Base-by-base conservation (phyloP, 441 rosid genomes). In the Macaranga tanarius region DNA sequence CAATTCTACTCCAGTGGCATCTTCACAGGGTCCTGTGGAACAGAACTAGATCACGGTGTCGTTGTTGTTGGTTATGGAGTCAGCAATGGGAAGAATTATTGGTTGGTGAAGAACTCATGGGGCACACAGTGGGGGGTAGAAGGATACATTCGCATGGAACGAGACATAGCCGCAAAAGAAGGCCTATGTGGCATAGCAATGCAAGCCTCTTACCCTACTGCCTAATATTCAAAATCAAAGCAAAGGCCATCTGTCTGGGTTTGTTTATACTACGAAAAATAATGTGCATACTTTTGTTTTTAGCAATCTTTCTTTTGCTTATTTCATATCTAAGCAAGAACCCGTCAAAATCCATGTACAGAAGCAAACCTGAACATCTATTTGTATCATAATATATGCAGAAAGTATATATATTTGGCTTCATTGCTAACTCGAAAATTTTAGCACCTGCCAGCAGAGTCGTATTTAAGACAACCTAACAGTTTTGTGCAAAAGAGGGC, bases 21-120 rank as follows among this genome's bases (percentile, higher is more conserved):
- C 42, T 90, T 82, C 63, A 80, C 77, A 0, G 94, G 96, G 44
- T 11, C 72, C 17, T 92, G 97, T 15, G 92, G 88, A n/a, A 89
- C 89, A 3, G 80, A 83, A 23, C 73, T 89, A 65, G 71, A 84
- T 62, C 94, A 90, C 7, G 96, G 96, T 0, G 94, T 90, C 25
- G 86, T 89, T 4, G 79, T 75, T 40, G 94, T 89, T 1, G 97
- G 92, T 0, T 89, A 92, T 10, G 94, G 97, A 75, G 80, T 78
- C 12, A 85, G 88, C 1, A 76, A 80, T 12, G 91, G 91, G 62
- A 82, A 75, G 34, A 87, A 86, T 68, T 86, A 87, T 52, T 90
- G 94, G 96, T 80, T 87, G 51, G 96, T 90, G 70, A 85, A 83
- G 79, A 92, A 87, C 73, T 92, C 95, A 0, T 92, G 95, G 95